phyloP scores from a whole-genome alignment of 1,139 yeast genomes.

The Blastobotrys niveus region DNA sequence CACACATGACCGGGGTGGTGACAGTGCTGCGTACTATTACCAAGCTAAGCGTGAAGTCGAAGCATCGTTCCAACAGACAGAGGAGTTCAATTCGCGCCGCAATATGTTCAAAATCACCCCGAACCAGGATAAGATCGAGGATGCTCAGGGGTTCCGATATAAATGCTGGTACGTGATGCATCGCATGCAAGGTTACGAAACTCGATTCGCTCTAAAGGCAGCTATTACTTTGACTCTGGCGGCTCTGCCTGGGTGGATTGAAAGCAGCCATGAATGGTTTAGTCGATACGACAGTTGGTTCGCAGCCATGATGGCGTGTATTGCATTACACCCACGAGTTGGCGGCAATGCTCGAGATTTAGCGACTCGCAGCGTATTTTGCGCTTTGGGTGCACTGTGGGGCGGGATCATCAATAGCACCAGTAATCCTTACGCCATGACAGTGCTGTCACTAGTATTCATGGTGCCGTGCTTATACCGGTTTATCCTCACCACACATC shows the following conservation, averaged over 20 bases:
- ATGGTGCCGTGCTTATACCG: constrained; percentile 36
- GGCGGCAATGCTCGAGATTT: constrained; percentile 41
- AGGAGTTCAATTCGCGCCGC: constrained; percentile 24
- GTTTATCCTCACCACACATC: constrained; percentile 30
- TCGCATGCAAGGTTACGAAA: constrained; percentile 35
- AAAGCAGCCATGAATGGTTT: constrained; percentile 40
- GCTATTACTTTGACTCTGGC: constrained; percentile 37
- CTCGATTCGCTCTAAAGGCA: constrained; percentile 42
- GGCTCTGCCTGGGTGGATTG: constrained; percentile 42
- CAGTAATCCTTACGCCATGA: constrained; percentile 39
- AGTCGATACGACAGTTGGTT: constrained; percentile 41
- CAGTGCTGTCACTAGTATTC: constrained; percentile 38
- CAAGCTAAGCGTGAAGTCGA: constrained; percentile 44
- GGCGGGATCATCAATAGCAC: constrained; percentile 42
- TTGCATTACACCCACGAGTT: constrained; percentile 41
- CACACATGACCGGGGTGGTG: constrained; percentile 45
- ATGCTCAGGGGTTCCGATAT: constrained; percentile 22
- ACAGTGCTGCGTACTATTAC: constrained; percentile 39
- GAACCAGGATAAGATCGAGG: constrained; percentile 5
- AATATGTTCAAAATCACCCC: not conserved
- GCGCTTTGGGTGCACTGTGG: constrained; percentile 42
- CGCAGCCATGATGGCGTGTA: constrained; percentile 39
- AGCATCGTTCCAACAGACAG: constrained; percentile 42
- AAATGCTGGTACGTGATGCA: constrained; percentile 38
- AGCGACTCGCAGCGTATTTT: constrained; percentile 33